Conservation (phyloP, 2,329 filamentous ascomycete genomes). For the Diaporthe sp. region DNA sequence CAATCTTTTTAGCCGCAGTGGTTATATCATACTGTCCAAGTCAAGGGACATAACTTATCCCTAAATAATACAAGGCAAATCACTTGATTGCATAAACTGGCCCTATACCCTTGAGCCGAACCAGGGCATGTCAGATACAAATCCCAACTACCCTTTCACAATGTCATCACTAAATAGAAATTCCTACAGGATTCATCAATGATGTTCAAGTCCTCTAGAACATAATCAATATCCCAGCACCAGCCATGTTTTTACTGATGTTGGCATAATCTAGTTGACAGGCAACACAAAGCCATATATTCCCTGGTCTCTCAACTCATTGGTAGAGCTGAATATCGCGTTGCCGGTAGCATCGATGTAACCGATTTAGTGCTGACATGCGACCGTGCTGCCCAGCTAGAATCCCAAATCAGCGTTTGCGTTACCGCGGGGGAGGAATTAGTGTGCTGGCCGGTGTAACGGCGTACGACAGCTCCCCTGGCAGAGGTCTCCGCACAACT, state of each 20-base stretch:
- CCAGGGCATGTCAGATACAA: too few species aligned
- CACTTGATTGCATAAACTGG: too few species aligned
- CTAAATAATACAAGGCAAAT: too few species aligned
- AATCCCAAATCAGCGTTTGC: not conserved
- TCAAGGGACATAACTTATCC: too few species aligned
- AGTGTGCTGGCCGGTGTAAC: not conserved
- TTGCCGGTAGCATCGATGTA: conserved; percentile 47
- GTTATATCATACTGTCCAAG: too few species aligned
- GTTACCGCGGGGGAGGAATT: not conserved
- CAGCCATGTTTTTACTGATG: conserved; percentile 55
- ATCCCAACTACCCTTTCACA: not conserved
- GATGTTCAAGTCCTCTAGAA: not conserved
- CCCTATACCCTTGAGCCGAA: too few species aligned
- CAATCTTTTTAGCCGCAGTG: too few species aligned
- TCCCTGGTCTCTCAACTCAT: conserved; percentile 52
- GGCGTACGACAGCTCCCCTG: not conserved
- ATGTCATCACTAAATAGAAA: not conserved
- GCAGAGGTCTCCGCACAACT: not conserved
- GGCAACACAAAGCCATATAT: conserved; percentile 56
- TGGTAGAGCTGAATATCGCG: conserved; percentile 55
- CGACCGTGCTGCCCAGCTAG: not conserved
- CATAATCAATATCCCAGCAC: conserved; percentile 44
- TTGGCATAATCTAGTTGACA: conserved; percentile 53
- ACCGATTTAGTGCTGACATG: conserved; percentile 41
- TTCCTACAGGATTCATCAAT: too few species aligned